Percentiles rank a stretch among this genome's conserved stretches.
These are phyloP conservation scores for Trichoderma breve DNA, from an alignment of 2,329 filamentous ascomycete species.

Conservation along the genomic window DNA sequence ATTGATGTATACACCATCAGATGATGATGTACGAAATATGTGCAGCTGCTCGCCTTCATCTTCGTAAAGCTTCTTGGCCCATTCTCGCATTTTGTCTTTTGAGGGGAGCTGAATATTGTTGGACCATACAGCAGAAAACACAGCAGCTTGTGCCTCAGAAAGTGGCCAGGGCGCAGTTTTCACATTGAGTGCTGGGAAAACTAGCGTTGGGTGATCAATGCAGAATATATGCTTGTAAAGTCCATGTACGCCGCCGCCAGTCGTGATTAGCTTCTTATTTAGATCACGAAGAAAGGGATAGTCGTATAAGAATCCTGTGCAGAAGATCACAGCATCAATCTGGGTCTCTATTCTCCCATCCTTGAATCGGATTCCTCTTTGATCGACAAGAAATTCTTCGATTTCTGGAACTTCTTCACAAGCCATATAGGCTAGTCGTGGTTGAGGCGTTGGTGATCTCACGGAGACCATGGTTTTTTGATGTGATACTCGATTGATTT, in stretches of 20 bases:
- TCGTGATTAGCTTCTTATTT: constrained; percentile 55
- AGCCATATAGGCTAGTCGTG: constrained; percentile 43
- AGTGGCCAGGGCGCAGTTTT: constrained; percentile 84
- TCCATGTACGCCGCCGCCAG: constrained; percentile 67
- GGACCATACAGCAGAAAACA: constrained; percentile 74
- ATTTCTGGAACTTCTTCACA: constrained; percentile 58
- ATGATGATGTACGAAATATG: constrained; percentile 28
- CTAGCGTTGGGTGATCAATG: constrained; percentile 71
- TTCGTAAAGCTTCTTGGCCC: constrained; percentile 63
- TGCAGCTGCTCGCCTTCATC: constrained; percentile 35
- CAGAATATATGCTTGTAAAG: constrained; percentile 80
- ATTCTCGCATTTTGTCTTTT: constrained; percentile 61
- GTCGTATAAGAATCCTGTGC: constrained; percentile 85
- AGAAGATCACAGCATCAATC: constrained; percentile 78
- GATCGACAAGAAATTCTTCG: constrained; percentile 50
- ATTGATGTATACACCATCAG: constrained; percentile 71
- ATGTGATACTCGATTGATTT: constrained; percentile 63
- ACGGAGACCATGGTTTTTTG: constrained; percentile 62
- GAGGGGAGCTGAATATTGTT: constrained; percentile 65
- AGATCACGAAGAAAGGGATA: constrained; percentile 66
- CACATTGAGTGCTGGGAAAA: constrained; percentile 73
- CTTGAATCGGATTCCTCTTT: constrained; percentile 63
- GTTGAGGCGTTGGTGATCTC: constrained; percentile 47
- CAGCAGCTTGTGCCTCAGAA: constrained; percentile 74
- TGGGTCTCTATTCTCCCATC: constrained; percentile 63